Evolutionary conservation across 345 rosid species (phyloP).

Genomic region (Aquilaria yunnanensis): DNA sequence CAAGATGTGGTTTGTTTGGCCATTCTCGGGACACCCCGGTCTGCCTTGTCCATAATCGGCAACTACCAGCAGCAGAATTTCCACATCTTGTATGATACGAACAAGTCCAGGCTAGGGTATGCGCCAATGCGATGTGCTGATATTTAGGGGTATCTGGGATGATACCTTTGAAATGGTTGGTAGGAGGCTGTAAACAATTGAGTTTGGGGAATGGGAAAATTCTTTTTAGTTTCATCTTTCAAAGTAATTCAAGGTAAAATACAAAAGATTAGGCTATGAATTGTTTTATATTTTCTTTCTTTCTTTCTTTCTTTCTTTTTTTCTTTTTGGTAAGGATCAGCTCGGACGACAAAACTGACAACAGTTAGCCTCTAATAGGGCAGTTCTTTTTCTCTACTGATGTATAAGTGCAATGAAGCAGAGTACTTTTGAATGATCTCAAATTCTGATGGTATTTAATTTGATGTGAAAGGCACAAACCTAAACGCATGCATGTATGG

Average conservation of each 20-base stretch:
- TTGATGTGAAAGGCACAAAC: too few species aligned
- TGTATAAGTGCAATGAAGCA: background rate
- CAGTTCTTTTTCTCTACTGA: slow-evolving; percentile 8
- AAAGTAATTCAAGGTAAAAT: slow-evolving; percentile 8
- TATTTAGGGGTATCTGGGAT: slow-evolving; percentile 21
- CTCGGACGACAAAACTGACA: slow-evolving; percentile 15
- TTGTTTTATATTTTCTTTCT: slow-evolving; percentile 6
- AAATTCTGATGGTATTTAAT: too few species aligned
- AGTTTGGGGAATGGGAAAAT: background rate
- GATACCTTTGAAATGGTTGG: slow-evolving; percentile 6
- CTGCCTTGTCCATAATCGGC: slow-evolving; percentile 79
- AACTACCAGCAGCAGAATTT: slow-evolving; percentile 92
- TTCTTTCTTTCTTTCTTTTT: background rate
- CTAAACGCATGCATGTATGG: too few species aligned
- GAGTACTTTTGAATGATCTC: background rate
- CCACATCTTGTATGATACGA: slow-evolving; percentile 67
- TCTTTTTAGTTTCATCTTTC: slow-evolving; percentile 9
- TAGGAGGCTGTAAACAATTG: slow-evolving; percentile 22
- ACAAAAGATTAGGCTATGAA: slow-evolving; percentile 15
- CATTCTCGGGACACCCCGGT: slow-evolving; percentile 66
- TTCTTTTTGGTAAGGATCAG: background rate
- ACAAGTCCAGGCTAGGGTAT: slow-evolving; percentile 72
- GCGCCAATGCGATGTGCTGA: slow-evolving; percentile 71
- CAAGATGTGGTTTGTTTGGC: slow-evolving; percentile 79
- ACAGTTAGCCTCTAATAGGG: slow-evolving; percentile 8